A percentile compares a stretch with the other conserved stretches of the same genome.
Conservation (phyloP, 805 yeast species). For the Metschnikowia kofuensis region DNA sequence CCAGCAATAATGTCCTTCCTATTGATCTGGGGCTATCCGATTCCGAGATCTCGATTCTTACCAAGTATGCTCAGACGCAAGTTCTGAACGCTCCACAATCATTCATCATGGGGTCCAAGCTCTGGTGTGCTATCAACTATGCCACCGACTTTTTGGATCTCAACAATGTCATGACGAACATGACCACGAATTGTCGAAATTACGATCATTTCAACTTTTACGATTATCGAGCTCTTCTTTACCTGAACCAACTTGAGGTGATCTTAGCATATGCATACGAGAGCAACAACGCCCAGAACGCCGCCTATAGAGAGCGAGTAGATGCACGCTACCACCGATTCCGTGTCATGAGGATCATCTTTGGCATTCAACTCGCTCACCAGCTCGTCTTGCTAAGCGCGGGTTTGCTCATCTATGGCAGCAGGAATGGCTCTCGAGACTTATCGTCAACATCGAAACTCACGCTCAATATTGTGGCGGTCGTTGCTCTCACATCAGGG, state of each 20-base stretch:
- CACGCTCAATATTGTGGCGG: slow-evolving; percentile 35
- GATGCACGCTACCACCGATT: slow-evolving; percentile 16
- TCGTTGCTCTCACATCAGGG: slow-evolving; percentile 32
- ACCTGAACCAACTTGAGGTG: slow-evolving; percentile 38
- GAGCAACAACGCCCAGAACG: slow-evolving; percentile 12
- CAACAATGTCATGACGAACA: slow-evolving; percentile 1
- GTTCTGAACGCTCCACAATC: slow-evolving; percentile 50
- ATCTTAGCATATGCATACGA: slow-evolving; percentile 50
- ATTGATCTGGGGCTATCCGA: slow-evolving; percentile 41
- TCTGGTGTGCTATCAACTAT: slow-evolving; percentile 13
- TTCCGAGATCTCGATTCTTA: slow-evolving; percentile 45
- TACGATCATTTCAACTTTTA: slow-evolving; percentile 24
- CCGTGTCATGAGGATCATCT: slow-evolving; percentile 26
- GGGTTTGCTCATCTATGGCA: slow-evolving; percentile 35
- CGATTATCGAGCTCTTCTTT: slow-evolving; percentile 44
- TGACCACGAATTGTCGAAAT: slow-evolving; percentile 6
- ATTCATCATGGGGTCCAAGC: slow-evolving; percentile 21
- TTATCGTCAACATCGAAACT: slow-evolving; percentile 29
- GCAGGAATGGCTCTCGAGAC: slow-evolving; percentile 32
- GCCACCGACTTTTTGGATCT: slow-evolving; percentile 6
- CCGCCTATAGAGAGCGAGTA: slow-evolving; percentile 12
- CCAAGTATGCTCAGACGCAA: slow-evolving; percentile 44
- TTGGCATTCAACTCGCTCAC: slow-evolving; percentile 25
- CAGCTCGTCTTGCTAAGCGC: slow-evolving; percentile 29
- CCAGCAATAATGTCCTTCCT: slow-evolving; percentile 17